These are phyloP conservation scores for Lepidium aucheri DNA, from an alignment of 345 rosid genomes.

Conservation along the genomic window DNA sequence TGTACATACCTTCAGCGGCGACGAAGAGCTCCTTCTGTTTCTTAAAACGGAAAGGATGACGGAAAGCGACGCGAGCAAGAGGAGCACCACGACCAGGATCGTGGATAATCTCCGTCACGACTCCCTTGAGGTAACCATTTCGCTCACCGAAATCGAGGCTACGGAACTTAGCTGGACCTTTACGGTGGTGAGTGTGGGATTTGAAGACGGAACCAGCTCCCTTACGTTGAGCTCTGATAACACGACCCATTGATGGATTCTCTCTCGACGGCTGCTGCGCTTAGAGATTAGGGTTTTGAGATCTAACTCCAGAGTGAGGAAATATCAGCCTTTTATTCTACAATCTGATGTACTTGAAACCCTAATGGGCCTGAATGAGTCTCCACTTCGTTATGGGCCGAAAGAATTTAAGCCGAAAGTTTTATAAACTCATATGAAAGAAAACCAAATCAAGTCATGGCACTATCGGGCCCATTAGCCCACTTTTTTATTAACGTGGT, in stretches of 20 bases:
- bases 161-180: slow-evolving; percentile 68
- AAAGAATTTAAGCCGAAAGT: neutral
- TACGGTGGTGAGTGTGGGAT: slow-evolving; percentile 68
- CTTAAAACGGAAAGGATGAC: slow-evolving; percentile 67
- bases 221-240: slow-evolving; percentile 68
- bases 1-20: slow-evolving; percentile 58
- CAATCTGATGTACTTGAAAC: neutral
- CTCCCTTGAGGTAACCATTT: slow-evolving; percentile 59
- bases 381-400: neutral
- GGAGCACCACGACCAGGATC: slow-evolving; percentile 77
- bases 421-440: neutral
- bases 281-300: slow-evolving; percentile 6
- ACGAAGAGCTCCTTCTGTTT: slow-evolving; percentile 71
- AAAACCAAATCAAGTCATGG: neutral
- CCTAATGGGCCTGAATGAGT: neutral
- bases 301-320: neutral
- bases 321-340: neutral
- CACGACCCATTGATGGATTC: slow-evolving; percentile 48
- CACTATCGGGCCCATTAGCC: too few relatives aligned
- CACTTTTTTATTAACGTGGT: too few relatives aligned
- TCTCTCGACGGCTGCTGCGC: slow-evolving; percentile 11
- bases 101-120: slow-evolving; percentile 61
- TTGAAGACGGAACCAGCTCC: slow-evolving; percentile 78
- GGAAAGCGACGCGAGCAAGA: slow-evolving; percentile 53
- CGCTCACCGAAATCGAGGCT: slow-evolving; percentile 66